Evolutionary conservation across 768 basidiomycete species (phyloP).

Genomic region (Obba rivulosa): DNA sequence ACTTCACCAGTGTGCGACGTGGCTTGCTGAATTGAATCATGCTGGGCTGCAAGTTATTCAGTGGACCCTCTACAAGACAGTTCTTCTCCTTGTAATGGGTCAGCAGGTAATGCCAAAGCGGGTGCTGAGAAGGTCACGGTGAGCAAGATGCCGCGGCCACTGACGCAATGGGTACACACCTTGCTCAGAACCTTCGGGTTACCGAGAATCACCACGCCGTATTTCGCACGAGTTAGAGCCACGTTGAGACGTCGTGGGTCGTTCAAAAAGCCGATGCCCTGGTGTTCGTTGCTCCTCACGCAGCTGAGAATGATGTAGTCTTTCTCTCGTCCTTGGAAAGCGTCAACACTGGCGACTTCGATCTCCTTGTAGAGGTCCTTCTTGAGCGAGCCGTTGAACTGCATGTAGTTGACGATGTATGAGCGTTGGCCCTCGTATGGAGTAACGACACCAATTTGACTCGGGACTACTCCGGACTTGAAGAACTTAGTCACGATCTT

Average conservation of each 20-base stretch:
- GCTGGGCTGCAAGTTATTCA: slow-evolving; percentile 93
- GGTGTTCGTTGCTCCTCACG: slow-evolving; percentile 97
- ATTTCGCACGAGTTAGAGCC: slow-evolving; percentile 94
- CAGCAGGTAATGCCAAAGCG: slow-evolving; percentile 95
- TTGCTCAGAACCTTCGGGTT: slow-evolving; percentile 99
- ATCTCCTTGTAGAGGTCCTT: slow-evolving; percentile 99
- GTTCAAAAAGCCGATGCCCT: slow-evolving; percentile 98
- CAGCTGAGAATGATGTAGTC: slow-evolving; percentile 99
- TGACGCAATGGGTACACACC: slow-evolving; percentile 39
- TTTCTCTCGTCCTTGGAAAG: slow-evolving; percentile 99
- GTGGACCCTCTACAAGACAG: slow-evolving; percentile 91
- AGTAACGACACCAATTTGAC: slow-evolving; percentile 96
- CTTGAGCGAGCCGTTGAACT: slow-evolving; percentile 98
- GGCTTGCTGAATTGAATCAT: slow-evolving; percentile 99
- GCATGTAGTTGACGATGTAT: slow-evolving; percentile 99
- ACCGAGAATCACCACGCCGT: slow-evolving; percentile 98
- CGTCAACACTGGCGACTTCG: slow-evolving; percentile 97
- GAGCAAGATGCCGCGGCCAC: slow-evolving; percentile 8
- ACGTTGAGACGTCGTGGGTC: slow-evolving; percentile 96
- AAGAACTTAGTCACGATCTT: slow-evolving; percentile 99
- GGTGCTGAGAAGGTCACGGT: slow-evolving; percentile 57
- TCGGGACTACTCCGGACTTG: slow-evolving; percentile 95
- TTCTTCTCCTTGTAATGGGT: slow-evolving; percentile 98
- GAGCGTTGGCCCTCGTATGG: slow-evolving; percentile 99
- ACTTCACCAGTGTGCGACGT: slow-evolving; percentile 79